phyloP scores from a whole-genome alignment of 2,329 filamentous ascomycete species.

The Botrytis fragariae region DNA sequence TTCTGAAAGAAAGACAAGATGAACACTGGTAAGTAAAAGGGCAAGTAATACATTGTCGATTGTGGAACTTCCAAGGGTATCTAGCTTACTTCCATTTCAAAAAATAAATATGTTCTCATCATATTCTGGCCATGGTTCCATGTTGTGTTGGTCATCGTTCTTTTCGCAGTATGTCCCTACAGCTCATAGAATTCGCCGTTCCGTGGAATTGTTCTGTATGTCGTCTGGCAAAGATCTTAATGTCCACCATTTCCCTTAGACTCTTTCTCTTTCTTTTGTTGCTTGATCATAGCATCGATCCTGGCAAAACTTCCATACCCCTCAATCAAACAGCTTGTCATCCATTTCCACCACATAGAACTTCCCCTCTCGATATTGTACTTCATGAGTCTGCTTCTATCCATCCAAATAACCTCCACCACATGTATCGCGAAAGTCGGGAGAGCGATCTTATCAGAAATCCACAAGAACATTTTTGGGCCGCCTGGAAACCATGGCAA shows the following conservation, averaged over 20 bases:
- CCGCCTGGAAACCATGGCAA: constrained; percentile 56
- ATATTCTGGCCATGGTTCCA: not conserved
- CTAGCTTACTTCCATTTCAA: not conserved
- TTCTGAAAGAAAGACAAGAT: not conserved
- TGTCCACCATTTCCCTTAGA: constrained; percentile 5
- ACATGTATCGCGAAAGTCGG: constrained; percentile 64
- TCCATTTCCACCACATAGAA: constrained; percentile 55
- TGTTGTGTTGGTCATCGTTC: not conserved
- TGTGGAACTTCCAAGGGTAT: not conserved
- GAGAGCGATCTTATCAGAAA: constrained; percentile 57
- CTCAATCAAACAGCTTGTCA: constrained; percentile 52
- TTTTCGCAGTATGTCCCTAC: not conserved
- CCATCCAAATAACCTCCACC: constrained; percentile 58
- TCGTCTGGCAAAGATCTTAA: not conserved
- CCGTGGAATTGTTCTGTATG: not conserved
- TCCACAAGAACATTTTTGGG: constrained; percentile 53
- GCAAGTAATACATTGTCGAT: not conserved
- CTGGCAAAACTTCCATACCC: constrained; percentile 51
- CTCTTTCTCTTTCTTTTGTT: constrained; percentile 45
- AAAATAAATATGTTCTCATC: not conserved
- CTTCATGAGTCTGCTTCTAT: constrained; percentile 46
- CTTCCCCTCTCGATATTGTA: constrained; percentile 48
- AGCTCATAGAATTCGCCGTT: not conserved
- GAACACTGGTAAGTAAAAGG: not conserved
- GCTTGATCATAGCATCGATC: constrained; percentile 49